These are phyloP conservation scores for Paecilomyces niveus DNA, from an alignment of 2,329 filamentous ascomycete species.

Conservation along the genomic window DNA sequence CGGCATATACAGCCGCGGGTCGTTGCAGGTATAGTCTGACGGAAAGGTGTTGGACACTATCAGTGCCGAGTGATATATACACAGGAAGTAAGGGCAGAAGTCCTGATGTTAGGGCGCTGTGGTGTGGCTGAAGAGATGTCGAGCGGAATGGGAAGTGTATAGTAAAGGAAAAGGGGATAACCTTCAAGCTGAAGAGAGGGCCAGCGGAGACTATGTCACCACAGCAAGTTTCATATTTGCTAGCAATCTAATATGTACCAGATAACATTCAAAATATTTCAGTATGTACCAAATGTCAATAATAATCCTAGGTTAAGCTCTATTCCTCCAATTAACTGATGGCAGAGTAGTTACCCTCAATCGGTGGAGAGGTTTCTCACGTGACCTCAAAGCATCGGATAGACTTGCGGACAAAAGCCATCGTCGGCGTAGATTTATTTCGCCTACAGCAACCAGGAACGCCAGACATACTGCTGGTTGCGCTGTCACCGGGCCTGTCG, in stretches of 20 bases:
- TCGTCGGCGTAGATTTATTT: not conserved
- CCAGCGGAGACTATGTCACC: constrained; percentile 8
- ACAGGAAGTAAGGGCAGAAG: not conserved
- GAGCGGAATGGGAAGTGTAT: not conserved
- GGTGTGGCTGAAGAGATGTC: not conserved
- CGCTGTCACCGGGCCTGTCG: not conserved
- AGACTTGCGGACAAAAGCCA: not conserved
- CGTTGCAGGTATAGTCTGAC: not conserved
- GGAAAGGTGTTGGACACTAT: not conserved
- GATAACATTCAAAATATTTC: not conserved
- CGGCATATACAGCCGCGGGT: constrained; percentile 25
- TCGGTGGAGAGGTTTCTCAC: not conserved
- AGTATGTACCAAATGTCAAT: not conserved
- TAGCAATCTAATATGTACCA: not conserved
- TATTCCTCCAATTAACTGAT: not conserved
- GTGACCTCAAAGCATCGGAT: not conserved
- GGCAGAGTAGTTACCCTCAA: not conserved
- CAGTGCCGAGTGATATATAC: not conserved
- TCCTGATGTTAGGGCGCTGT: not conserved
- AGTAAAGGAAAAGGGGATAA: not conserved
- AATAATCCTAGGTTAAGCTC: not conserved
- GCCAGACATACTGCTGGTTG: not conserved
- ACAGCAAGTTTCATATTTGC: not conserved
- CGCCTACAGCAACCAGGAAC: not conserved
- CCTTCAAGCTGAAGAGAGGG: not conserved